Evolutionary conservation across 148 eudicot species (phyloP).

Genomic region (Persicaria maculosa): DNA sequence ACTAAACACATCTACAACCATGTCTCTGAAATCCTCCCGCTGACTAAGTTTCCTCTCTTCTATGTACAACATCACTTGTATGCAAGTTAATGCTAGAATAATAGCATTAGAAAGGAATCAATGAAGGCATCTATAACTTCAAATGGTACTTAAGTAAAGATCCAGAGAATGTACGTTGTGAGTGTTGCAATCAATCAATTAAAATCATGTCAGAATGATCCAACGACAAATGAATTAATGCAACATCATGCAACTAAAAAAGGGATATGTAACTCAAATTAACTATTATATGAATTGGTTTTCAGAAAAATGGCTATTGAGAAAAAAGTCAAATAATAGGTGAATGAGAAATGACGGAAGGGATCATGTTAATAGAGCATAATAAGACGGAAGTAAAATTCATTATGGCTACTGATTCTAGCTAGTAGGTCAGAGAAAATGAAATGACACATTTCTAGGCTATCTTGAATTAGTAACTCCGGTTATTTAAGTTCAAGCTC

Average conservation of each 20-base stretch:
- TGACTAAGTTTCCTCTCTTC: too few relatives aligned
- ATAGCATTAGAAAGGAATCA: slow-evolving; percentile 2
- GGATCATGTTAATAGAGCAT: neutral
- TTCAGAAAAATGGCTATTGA: neutral
- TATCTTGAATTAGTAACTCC: neutral
- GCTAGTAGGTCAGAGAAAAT: neutral
- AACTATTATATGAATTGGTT: neutral
- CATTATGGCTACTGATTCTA: neutral
- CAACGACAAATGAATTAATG: neutral
- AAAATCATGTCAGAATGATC: slow-evolving; percentile 4
- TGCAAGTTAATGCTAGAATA: too few relatives aligned
- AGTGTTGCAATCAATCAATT: slow-evolving; percentile 47
- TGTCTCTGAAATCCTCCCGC: too few relatives aligned
- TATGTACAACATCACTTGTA: too few relatives aligned
- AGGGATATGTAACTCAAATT: neutral
- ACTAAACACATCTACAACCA: too few relatives aligned
- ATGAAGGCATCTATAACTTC: slow-evolving; percentile 66
- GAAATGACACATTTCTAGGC: neutral
- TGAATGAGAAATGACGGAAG: neutral
- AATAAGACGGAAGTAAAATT: neutral
- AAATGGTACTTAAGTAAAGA: slow-evolving; percentile 88
- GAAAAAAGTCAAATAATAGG: neutral
- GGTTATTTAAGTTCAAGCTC: slow-evolving; percentile 1
- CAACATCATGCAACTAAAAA: neutral
- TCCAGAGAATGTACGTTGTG: slow-evolving; percentile 90